phyloP scores from a whole-genome alignment of 805 yeast genomes.

The Cyberlindnera bimundalis region DNA sequence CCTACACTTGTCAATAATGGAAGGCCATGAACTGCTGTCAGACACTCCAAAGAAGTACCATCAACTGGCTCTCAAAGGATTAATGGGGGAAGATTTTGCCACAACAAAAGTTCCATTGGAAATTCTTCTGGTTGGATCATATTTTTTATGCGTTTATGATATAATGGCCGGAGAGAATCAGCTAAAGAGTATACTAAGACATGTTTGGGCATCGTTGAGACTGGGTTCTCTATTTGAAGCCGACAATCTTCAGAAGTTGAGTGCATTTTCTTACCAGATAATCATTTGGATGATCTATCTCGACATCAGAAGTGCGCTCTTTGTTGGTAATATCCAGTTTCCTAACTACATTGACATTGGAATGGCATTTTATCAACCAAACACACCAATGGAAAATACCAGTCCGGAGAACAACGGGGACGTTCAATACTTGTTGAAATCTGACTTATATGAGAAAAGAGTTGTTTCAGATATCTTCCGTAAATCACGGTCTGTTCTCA shows the following conservation, averaged over 20 bases:
- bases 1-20: constrained; percentile 2
- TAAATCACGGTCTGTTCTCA: constrained; percentile 1
- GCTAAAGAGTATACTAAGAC: constrained; percentile 6
- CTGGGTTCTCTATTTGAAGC: constrained; percentile 4
- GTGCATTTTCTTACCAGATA: constrained; percentile 5
- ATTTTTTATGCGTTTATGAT: constrained; percentile 8
- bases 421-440: constrained; percentile 6
- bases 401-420: neutral
- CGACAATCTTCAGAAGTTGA: neutral
- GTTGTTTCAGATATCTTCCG: constrained; percentile 6
- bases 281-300: constrained; percentile 11
- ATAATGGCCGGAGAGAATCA: constrained; percentile 7
- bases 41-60: constrained; percentile 6
- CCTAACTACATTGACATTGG: constrained; percentile 8
- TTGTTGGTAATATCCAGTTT: constrained; percentile 11
- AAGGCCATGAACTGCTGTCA: neutral
- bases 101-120: constrained; percentile 7
- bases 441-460: constrained; percentile 7
- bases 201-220: constrained; percentile 10
- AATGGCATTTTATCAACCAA: neutral
- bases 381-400: neutral
- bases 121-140: constrained; percentile 6
- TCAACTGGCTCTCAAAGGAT: constrained; percentile 6
- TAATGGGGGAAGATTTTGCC: constrained; percentile 6
- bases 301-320: constrained; percentile 7